Conservation (phyloP, 2,329 filamentous ascomycete genomes). For the Metarhizium robertsii region DNA sequence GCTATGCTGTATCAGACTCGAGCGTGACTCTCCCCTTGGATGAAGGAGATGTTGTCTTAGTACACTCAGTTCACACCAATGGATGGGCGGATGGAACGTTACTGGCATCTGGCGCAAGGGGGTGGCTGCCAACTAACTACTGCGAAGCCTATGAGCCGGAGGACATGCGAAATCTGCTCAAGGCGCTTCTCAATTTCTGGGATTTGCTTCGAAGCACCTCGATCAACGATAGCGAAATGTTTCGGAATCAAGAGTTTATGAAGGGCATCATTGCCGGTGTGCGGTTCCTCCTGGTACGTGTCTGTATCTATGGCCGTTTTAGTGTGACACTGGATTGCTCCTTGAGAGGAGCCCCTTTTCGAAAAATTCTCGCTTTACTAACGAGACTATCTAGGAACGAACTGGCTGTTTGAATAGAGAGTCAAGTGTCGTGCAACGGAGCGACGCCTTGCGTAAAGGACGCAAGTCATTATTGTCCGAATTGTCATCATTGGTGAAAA, state of each 20-base stretch:
- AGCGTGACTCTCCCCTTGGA: slow-evolving; percentile 84
- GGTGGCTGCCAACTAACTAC: slow-evolving; percentile 97
- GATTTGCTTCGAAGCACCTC: slow-evolving; percentile 74
- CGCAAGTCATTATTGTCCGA: slow-evolving; percentile 85
- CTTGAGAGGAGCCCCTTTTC: not conserved
- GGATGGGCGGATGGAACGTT: slow-evolving; percentile 97
- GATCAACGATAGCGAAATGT: slow-evolving; percentile 66
- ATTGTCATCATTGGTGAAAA: slow-evolving; percentile 80
- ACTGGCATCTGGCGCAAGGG: slow-evolving; percentile 72
- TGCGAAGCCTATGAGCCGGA: slow-evolving; percentile 91
- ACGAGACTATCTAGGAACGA: slow-evolving; percentile 53
- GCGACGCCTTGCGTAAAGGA: slow-evolving; percentile 67
- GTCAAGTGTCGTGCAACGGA: slow-evolving; percentile 61
- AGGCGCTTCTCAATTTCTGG: slow-evolving; percentile 85
- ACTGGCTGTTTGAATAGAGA: slow-evolving; percentile 83
- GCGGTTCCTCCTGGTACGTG: slow-evolving; percentile 71
- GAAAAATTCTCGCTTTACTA: not conserved
- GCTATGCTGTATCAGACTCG: slow-evolving; percentile 65
- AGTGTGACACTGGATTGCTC: not conserved
- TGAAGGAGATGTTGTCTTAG: slow-evolving; percentile 83
- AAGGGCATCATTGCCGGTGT: slow-evolving; percentile 90
- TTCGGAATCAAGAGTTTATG: slow-evolving; percentile 89
- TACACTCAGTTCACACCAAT: slow-evolving; percentile 96
- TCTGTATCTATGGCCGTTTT: slow-evolving; percentile 10
- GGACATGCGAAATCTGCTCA: slow-evolving; percentile 75